Evolutionary conservation across 139 green algal genomes (phyloP).

Genomic region (Pleodorina starrii): DNA sequence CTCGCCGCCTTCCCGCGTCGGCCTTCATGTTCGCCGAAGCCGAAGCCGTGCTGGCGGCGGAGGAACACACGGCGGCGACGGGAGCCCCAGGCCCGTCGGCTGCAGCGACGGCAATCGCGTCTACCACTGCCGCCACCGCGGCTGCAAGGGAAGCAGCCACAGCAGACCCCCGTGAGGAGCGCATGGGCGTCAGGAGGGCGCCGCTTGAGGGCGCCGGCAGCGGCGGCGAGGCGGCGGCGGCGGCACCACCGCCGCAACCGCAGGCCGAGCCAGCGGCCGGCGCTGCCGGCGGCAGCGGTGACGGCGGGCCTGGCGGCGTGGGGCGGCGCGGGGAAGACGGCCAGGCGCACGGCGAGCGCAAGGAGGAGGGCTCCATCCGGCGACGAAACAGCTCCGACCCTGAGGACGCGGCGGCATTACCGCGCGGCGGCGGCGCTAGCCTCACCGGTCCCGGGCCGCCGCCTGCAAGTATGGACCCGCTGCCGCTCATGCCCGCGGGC

Average conservation of each 20-base stretch:
- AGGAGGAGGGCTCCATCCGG: too few species aligned
- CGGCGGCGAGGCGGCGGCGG: background rate
- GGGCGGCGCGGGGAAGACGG: too few species aligned
- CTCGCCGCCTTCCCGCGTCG: background rate
- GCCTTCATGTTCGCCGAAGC: slow-evolving; percentile 10
- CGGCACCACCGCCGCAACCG: background rate
- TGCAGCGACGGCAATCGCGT: background rate
- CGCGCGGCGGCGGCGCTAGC: background rate
- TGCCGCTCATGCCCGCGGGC: too few species aligned
- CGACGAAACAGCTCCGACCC: slow-evolving; percentile 33
- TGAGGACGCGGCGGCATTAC: background rate
- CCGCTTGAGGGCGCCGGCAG: background rate
- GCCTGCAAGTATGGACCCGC: too few species aligned
- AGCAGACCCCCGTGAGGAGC: background rate
- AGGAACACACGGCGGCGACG: background rate
- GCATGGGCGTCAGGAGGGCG: too few species aligned
- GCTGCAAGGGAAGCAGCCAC: too few species aligned
- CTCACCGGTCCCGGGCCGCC: too few species aligned
- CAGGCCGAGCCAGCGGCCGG: background rate
- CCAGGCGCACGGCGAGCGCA: too few species aligned
- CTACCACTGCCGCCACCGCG: background rate
- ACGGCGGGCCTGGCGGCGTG: too few species aligned
- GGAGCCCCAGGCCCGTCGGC: too few species aligned
- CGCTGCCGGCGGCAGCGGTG: background rate
- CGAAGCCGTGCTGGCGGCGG: background rate